Conservation (phyloP, 2,329 filamentous ascomycete genomes). For the Apiospora kogelbergensis region DNA sequence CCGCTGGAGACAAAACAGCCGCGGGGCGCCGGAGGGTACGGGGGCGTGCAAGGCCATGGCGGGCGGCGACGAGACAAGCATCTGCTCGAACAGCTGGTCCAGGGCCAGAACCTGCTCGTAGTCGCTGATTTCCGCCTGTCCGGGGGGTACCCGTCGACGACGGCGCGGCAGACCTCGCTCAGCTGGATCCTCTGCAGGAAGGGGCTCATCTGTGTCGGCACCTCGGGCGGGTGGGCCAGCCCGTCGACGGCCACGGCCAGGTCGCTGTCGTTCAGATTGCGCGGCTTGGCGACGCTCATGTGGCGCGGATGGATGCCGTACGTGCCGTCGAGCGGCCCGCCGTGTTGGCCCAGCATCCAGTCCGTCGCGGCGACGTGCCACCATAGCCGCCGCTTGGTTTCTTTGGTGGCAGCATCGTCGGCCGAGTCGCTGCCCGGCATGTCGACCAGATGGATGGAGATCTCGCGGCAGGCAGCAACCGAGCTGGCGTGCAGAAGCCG, state of each 20-base stretch:
- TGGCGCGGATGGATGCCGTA: conserved; percentile 38
- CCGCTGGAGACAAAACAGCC: conserved; percentile 19
- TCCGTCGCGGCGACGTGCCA: conserved; percentile 43
- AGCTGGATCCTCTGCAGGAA: conserved; percentile 39
- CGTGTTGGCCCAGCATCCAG: conserved; percentile 39
- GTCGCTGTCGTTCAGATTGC: conserved; percentile 39
- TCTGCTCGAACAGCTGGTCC: conserved; percentile 27
- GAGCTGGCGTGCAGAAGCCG: conserved; percentile 30
- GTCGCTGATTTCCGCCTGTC: conserved; percentile 29
- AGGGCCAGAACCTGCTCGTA: conserved; percentile 34
- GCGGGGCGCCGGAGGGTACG: conserved; percentile 17
- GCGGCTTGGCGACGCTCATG: conserved; percentile 38
- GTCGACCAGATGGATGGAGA: conserved; percentile 40
- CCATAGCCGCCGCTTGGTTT: conserved; percentile 43
- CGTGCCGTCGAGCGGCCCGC: conserved; percentile 34
- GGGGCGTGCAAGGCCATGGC: conserved; percentile 17
- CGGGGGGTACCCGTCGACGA: conserved; percentile 27
- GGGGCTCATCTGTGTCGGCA: conserved; percentile 37
- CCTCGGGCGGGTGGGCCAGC: conserved; percentile 28
- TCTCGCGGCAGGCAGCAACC: conserved; percentile 32
- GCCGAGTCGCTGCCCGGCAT: conserved; percentile 25
- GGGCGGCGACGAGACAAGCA: conserved; percentile 19
- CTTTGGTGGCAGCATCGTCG: conserved; percentile 27
- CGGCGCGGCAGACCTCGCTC: conserved; percentile 35
- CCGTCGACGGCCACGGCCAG: conserved; percentile 29